Evolutionary conservation across 2,329 filamentous ascomycete species (phyloP).

Genomic region (Colletotrichum camelliae): DNA sequence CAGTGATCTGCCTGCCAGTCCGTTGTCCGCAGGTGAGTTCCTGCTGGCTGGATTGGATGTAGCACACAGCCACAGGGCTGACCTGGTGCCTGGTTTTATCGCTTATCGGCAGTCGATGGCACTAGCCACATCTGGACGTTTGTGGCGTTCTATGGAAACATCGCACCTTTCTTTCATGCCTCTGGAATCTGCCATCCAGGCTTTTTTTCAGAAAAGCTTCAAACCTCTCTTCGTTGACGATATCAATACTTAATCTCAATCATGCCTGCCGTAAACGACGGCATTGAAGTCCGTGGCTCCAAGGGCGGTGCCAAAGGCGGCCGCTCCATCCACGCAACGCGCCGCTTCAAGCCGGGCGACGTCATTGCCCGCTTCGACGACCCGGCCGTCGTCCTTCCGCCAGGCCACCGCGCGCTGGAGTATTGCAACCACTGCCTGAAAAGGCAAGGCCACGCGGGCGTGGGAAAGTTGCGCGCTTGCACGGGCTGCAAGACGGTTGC

Average conservation of each 20-base stretch:
- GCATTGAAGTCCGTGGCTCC: conserved; percentile 4
- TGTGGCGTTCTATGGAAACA: not conserved
- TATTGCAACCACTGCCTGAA: conserved; percentile 58
- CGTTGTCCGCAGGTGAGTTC: not conserved
- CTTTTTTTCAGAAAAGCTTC: not conserved
- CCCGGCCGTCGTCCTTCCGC: conserved; percentile 53
- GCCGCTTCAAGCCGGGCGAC: conserved; percentile 48
- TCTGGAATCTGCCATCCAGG: not conserved
- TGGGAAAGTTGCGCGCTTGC: conserved; percentile 38
- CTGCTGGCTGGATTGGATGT: not conserved
- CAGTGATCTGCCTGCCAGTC: not conserved
- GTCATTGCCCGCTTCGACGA: conserved; percentile 47
- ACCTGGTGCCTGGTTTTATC: not conserved
- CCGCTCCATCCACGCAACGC: conserved; percentile 51
- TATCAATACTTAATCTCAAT: not conserved
- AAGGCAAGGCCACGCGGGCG: not conserved
- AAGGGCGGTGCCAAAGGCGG: conserved; percentile 37
- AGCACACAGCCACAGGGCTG: not conserved
- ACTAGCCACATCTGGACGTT: not conserved
- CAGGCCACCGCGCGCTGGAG: conserved; percentile 41
- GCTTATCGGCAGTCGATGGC: not conserved
- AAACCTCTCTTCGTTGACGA: not conserved
- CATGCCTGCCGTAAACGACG: not conserved
- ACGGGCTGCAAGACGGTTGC: conserved; percentile 56
- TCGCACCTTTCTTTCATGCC: not conserved